A percentile compares a stretch with the other conserved stretches of the same genome.
phyloP scores from a whole-genome alignment of 345 rosid species.

The Murraya paniculata region DNA sequence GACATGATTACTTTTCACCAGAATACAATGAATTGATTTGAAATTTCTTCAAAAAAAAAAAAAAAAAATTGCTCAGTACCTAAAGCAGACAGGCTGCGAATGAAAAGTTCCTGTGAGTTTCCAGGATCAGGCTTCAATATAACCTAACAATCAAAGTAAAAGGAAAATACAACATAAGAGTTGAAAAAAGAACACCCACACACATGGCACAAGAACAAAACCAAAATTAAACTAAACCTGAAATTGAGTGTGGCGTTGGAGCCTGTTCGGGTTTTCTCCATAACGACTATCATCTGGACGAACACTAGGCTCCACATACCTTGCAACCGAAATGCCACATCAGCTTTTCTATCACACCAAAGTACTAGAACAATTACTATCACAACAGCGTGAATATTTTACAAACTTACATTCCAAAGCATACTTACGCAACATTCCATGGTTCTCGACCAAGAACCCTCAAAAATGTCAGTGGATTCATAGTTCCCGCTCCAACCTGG shows the following conservation, averaged over 20 bases:
- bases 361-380: background rate
- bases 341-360: background rate
- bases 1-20: background rate
- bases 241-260: conserved; percentile 95
- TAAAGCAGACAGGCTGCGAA: conserved; percentile 86
- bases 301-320: conserved; percentile 90
- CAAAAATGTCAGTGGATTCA: conserved; percentile 91
- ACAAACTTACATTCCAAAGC: conserved; percentile 11
- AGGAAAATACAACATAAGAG: background rate
- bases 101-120: conserved; percentile 87
- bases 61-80: conserved; percentile 39
- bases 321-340: conserved; percentile 23
- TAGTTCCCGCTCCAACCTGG: conserved; percentile 97
- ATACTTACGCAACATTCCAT: conserved; percentile 90
- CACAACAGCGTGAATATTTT: background rate
- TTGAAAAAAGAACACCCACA: background rate
- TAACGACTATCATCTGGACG: conserved; percentile 97
- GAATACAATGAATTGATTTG: background rate
- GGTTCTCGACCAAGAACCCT: conserved; percentile 99
- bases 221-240: conserved; percentile 45
- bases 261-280: conserved; percentile 96
- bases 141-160: conserved; percentile 42
- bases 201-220: background rate
- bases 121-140: conserved; percentile 97
- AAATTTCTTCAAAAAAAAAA: background rate